Conservation (phyloP, 495 filamentous ascomycete genomes). For the Rusavskia elegans region DNA sequence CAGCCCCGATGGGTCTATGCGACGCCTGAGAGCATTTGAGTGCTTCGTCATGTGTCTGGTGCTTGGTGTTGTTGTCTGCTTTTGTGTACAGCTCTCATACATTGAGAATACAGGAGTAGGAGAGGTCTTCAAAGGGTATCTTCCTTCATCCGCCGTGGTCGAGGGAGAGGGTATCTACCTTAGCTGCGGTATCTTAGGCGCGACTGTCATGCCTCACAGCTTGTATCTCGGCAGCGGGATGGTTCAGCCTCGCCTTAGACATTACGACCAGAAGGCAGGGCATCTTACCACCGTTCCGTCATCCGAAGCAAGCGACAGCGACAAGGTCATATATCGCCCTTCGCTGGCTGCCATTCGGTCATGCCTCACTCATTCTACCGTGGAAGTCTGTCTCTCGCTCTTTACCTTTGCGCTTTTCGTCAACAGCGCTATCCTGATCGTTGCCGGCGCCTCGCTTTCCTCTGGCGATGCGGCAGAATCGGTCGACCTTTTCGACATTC, state of each 20-base stretch:
- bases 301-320: constrained; percentile 8
- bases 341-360: constrained; percentile 60
- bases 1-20: constrained; percentile 56
- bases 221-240: constrained; percentile 82
- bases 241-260: constrained; percentile 64
- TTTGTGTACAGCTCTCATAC: constrained; percentile 73
- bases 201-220: constrained; percentile 89
- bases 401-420: constrained; percentile 90
- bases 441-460: constrained; percentile 66
- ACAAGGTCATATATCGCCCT: constrained; percentile 54
- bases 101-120: constrained; percentile 47
- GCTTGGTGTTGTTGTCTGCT: constrained; percentile 74
- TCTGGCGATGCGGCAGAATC: constrained; percentile 33
- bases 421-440: constrained; percentile 81
- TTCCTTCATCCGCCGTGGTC: constrained; percentile 63
- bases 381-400: constrained; percentile 59
- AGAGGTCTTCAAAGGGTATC: constrained; percentile 69
- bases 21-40: constrained; percentile 62
- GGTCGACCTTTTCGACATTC: constrained; percentile 71
- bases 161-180: constrained; percentile 63
- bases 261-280: constrained; percentile 54
- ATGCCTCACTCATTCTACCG: constrained; percentile 69
- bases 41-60: constrained; percentile 66
- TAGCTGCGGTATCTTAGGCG: constrained; percentile 81
- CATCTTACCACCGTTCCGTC: constrained; percentile 25